These are phyloP conservation scores for Lactarius trivialis DNA, from an alignment of 768 basidiomycete species.

Conservation along the genomic window DNA sequence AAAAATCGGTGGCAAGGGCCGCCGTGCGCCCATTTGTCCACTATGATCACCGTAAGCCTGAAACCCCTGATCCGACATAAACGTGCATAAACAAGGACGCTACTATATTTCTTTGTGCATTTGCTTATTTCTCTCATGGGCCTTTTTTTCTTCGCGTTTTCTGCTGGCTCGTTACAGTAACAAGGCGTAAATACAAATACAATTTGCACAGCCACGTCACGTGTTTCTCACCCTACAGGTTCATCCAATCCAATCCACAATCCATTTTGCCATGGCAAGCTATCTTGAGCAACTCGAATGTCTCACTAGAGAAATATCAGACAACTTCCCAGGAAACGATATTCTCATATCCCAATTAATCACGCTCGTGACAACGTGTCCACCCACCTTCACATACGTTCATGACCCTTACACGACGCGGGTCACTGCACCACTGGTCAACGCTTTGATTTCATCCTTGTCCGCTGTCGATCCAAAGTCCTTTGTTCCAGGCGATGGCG, in stretches of 20 bases:
- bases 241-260: no score
- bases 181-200: no score
- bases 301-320: slow-evolving; percentile 15
- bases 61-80: neutral
- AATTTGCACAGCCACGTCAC: neutral
- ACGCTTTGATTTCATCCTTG: slow-evolving; percentile 31
- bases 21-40: neutral
- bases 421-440: slow-evolving; percentile 41
- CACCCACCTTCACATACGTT: slow-evolving; percentile 64
- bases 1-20: slow-evolving; percentile 13
- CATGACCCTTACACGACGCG: slow-evolving; percentile 49
- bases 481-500: neutral
- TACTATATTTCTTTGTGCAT: neutral
- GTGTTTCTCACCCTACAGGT: slow-evolving; percentile 3
- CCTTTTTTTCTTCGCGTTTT: neutral
- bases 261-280: slow-evolving; percentile 7
- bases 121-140: neutral
- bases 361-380: slow-evolving; percentile 31
- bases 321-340: slow-evolving; percentile 26
- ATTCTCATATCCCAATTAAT: slow-evolving; percentile 23
- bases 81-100: neutral
- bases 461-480: slow-evolving; percentile 13
- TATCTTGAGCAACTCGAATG: slow-evolving; percentile 19
- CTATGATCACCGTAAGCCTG: neutral
- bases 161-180: no score